A percentile compares a stretch with the other conserved stretches of the same genome.
Evolutionary conservation across 2,329 filamentous ascomycete genomes (phyloP).

Genomic region (Fusarium coicis): DNA sequence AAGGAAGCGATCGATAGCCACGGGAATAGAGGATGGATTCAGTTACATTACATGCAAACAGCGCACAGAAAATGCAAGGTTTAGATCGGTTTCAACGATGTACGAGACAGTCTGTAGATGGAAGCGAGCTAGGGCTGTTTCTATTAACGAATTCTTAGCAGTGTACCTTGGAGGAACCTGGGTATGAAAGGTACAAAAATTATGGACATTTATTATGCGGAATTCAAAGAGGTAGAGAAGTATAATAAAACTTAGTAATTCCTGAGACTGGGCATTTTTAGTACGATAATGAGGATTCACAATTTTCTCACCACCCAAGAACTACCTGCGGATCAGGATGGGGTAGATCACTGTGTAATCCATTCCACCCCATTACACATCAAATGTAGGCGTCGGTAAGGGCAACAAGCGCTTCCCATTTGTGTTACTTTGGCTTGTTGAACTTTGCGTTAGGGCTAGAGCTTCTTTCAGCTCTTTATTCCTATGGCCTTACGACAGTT

Average conservation of each 20-base stretch:
- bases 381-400: background rate
- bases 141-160: background rate
- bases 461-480: background rate
- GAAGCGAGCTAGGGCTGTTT: background rate
- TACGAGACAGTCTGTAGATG: background rate
- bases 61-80: background rate
- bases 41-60: background rate
- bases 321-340: background rate
- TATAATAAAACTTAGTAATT: fast-evolving
- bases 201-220: background rate
- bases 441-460: background rate
- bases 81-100: fast-evolving
- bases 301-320: too few species aligned
- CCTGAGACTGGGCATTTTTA: background rate
- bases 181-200: background rate
- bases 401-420: background rate
- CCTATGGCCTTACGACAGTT: background rate
- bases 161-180: background rate
- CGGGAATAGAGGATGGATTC: background rate
- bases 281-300: too few species aligned
- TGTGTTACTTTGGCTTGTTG: background rate
- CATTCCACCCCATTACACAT: background rate
- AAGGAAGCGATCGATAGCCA: background rate
- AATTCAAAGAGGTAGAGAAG: background rate
- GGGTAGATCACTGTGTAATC: background rate